Evolutionary conservation across 371 early-diverging fungal genomes (phyloP).

Genomic region (Coemansia sp.): DNA sequence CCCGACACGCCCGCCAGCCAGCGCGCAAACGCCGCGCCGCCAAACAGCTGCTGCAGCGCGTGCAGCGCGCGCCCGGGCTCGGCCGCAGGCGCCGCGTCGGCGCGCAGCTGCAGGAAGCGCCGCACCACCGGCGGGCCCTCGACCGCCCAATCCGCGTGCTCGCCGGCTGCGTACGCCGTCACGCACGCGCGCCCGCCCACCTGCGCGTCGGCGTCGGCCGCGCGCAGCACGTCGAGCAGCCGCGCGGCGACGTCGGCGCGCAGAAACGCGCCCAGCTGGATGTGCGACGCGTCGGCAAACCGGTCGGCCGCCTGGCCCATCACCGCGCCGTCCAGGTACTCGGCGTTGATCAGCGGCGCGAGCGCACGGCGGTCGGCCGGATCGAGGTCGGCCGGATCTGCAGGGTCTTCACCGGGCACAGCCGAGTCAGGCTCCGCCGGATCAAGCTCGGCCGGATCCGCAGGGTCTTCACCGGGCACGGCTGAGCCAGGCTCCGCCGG

Average conservation of each 20-base stretch:
- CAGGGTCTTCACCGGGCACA: no score
- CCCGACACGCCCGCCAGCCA: slow-evolving; percentile 56
- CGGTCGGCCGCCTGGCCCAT: slow-evolving; percentile 58
- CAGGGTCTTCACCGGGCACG: no score
- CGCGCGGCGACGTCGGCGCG: slow-evolving; percentile 50
- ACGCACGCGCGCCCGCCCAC: slow-evolving; percentile 50
- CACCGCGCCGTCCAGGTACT: slow-evolving; percentile 56
- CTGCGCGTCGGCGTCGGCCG: slow-evolving; percentile 14
- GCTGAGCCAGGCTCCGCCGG: slow-evolving; percentile 26
- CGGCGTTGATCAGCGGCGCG: slow-evolving; percentile 61
- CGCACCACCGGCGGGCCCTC: slow-evolving; percentile 63
- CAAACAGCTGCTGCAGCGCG: slow-evolving; percentile 44
- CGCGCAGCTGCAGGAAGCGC: slow-evolving; percentile 57
- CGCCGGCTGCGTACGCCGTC: slow-evolving; percentile 60
- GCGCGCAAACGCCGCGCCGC: slow-evolving; percentile 52
- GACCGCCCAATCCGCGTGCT: slow-evolving; percentile 55
- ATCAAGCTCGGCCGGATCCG: no score
- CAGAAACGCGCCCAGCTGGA: slow-evolving; percentile 65
- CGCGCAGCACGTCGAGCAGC: slow-evolving; percentile 46
- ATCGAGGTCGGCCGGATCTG: no score
- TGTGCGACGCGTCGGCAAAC: slow-evolving; percentile 68
- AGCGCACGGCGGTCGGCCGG: slow-evolving; percentile 56
- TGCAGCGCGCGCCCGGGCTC: slow-evolving; percentile 31
- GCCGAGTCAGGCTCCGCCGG: slow-evolving; percentile 17
- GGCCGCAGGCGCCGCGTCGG: neutral